These are phyloP conservation scores for Erysimum cheiranthoides DNA, from an alignment of 345 rosid genomes.

Conservation along the genomic window DNA sequence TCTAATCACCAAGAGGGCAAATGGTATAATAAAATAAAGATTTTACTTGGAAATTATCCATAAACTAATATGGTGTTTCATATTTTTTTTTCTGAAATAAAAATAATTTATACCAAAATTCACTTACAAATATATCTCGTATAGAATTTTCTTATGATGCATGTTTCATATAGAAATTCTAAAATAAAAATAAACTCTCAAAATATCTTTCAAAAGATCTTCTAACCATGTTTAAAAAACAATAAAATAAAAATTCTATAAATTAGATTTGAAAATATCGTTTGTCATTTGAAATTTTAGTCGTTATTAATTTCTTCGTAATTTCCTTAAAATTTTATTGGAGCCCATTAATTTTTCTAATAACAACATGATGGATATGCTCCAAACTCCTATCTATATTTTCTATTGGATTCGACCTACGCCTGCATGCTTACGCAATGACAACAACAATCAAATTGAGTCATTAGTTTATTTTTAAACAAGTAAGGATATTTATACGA, in stretches of 20 bases:
- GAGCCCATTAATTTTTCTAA: not conserved
- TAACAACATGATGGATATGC: not conserved
- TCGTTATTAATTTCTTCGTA: not conserved
- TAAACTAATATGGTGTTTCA: not conserved
- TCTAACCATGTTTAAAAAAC: not conserved
- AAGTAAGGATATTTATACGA: too few species aligned
- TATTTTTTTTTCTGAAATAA: not conserved
- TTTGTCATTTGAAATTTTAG: not conserved
- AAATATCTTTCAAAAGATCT: not conserved
- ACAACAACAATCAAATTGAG: not conserved
- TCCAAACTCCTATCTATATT: not conserved
- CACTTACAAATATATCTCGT: too few species aligned
- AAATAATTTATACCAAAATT: not conserved
- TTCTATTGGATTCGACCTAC: not conserved
- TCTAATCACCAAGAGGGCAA: not conserved
- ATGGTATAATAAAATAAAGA: too few species aligned
- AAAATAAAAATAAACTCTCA: too few species aligned
- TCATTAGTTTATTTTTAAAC: not conserved
- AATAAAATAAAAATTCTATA: not conserved
- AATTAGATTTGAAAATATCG: not conserved
- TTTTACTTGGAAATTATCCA: too few species aligned
- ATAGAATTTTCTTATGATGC: too few species aligned
- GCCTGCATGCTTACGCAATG: constrained; percentile 8
- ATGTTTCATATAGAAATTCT: too few species aligned
- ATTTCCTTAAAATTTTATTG: not conserved